A percentile compares a stretch with the other conserved stretches of the same genome.
Conservation (phyloP, 75 land plant genomes). For the Sequoiadendron giganteum region DNA sequence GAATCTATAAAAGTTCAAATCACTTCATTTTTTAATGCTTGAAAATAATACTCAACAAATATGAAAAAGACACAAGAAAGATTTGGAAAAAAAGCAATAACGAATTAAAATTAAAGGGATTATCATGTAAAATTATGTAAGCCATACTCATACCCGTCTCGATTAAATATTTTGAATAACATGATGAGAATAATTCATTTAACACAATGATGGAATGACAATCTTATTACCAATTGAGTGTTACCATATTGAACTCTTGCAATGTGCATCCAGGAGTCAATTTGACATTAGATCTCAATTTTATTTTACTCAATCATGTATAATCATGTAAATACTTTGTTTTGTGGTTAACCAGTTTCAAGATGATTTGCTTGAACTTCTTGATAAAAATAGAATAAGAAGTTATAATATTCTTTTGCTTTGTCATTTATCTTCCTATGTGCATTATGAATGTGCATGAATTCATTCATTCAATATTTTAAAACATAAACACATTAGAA, state of each 20-base stretch:
- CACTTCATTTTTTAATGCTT: neutral
- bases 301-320: neutral
- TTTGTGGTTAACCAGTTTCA: neutral
- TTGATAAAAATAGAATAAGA: too few relatives aligned
- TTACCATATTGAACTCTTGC: neutral
- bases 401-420: too few relatives aligned
- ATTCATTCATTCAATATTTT: too few relatives aligned
- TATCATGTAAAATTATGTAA: neutral
- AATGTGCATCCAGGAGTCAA: neutral
- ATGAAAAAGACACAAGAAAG: neutral
- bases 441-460: too few relatives aligned
- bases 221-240: neutral
- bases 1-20: neutral
- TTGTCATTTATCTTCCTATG: too few relatives aligned
- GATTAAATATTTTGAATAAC: neutral
- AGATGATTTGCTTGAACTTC: neutral
- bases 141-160: neutral
- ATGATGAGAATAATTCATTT: neutral
- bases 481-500: too few relatives aligned
- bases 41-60: neutral
- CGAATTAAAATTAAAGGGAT: neutral
- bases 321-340: neutral
- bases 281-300: neutral
- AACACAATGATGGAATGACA: neutral
- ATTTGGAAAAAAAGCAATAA: neutral